These are phyloP conservation scores for Pythium rhizo-oryzae DNA, from an alignment of 352 stramenopile species.

Conservation along the genomic window DNA sequence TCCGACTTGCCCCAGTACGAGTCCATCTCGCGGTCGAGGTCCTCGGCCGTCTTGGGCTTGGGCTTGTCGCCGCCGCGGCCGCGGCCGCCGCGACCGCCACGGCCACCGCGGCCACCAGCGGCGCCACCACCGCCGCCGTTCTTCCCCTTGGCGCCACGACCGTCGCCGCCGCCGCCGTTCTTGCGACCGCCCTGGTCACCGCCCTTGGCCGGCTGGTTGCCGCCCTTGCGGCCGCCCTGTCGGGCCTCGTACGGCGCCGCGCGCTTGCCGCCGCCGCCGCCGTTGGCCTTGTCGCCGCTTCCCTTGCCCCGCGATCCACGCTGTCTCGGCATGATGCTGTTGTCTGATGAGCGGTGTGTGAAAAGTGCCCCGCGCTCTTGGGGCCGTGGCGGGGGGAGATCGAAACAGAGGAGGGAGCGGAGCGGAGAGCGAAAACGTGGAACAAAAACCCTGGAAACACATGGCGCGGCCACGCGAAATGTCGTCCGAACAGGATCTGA, in stretches of 20 bases:
- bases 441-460: constrained; percentile 20
- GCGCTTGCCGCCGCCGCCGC: constrained; percentile 21
- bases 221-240: constrained; percentile 20
- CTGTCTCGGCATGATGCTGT: constrained; percentile 24
- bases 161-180: constrained; percentile 6
- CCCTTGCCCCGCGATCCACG: constrained; percentile 26
- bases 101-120: background rate
- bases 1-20: constrained; percentile 87
- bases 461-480: background rate
- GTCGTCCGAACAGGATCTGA: constrained; percentile 21
- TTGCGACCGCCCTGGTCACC: constrained; percentile 8
- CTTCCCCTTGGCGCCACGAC: constrained; percentile 31
- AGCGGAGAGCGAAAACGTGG: constrained; percentile 11
- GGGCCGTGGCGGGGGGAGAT: constrained; percentile 9
- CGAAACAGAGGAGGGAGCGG: constrained; percentile 11
- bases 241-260: constrained; percentile 29
- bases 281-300: constrained; percentile 20
- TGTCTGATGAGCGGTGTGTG: constrained; percentile 2
- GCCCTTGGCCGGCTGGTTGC: constrained; percentile 21
- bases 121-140: constrained; percentile 23
- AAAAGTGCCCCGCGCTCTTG: constrained; percentile 5
- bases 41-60: constrained; percentile 75
- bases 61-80: constrained; percentile 46
- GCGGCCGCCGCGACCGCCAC: constrained; percentile 30
- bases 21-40: constrained; percentile 87